Base-by-base conservation (phyloP, 495 filamentous ascomycete species). In the Filosporella fistucella region DNA sequence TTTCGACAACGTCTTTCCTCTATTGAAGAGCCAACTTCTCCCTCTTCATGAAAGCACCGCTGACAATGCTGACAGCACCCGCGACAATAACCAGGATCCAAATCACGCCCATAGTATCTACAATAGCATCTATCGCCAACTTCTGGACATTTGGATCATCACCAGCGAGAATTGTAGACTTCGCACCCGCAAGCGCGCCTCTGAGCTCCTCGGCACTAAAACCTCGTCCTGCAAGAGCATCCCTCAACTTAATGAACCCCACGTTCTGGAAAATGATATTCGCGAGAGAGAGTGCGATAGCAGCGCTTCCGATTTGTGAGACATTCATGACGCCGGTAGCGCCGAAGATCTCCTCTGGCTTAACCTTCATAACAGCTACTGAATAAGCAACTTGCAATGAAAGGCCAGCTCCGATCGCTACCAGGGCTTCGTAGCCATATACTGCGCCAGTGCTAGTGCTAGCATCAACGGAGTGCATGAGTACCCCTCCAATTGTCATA, bases 351-450 rank as follows among this genome's bases (percentile, higher is more conserved):
- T 67, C 51, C 1, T 61, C 38, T 8, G 63, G 51, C 1, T 49
- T 17, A 9, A 71, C 68, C 10, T 64, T 65, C 1, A 60, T 60
- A 45, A 73, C 68, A 0, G 63, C 71, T 6, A 81, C 66, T 1
- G 70, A 59, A 50, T 73, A 76, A 0, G 59, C 43, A 0, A 70
- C 65, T 49, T 77, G 70, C 14, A 64, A 44, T 46, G 59, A 72
- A 5, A 60, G 42, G 13, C 78, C 78, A 2, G 59, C 45, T 12
- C 77, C 78, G 14, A 72, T 52, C 11, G 65, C 75, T 7, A 76
- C 59, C 6, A 79, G 56, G 10, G 69, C 54, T n/a, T 43, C 56
- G 49, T 64, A 76, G 17, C 76, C 76, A 49, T 80, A 81, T 9
- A 78, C 63, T 2, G 39, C 38, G 13, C 53, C 54, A 0, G 51